A percentile compares a stretch with the other conserved stretches of the same genome.
Evolutionary conservation across 352 stramenopile species (phyloP).

Genomic region (Globisporangium viniferum): DNA sequence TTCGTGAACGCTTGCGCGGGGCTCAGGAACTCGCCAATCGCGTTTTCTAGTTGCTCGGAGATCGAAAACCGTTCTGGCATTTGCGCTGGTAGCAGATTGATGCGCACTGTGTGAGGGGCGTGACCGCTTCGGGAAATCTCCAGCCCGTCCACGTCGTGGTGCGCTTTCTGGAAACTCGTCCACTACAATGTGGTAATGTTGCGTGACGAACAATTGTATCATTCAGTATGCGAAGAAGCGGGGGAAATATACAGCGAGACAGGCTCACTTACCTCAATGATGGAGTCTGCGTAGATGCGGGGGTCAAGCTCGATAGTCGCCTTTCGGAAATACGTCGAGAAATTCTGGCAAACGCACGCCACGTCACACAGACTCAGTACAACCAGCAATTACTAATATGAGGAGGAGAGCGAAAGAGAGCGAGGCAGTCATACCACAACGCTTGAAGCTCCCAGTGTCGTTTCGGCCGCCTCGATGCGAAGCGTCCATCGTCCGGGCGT

Average conservation of each 20-base stretch:
- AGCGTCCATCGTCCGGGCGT: slow-evolving; percentile 57
- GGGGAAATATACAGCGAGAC: no score
- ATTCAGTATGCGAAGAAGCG: not conserved
- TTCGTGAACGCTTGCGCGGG: slow-evolving; percentile 55
- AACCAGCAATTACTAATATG: not conserved
- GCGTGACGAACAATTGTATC: not conserved
- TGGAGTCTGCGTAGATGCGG: slow-evolving; percentile 60
- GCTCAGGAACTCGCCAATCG: slow-evolving; percentile 41
- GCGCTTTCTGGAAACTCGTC: slow-evolving; percentile 75
- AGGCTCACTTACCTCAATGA: slow-evolving; percentile 43
- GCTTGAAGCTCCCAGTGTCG: slow-evolving; percentile 22
- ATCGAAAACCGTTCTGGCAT: slow-evolving; percentile 57
- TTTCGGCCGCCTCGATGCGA: slow-evolving; percentile 54
- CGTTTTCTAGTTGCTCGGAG: slow-evolving; percentile 37
- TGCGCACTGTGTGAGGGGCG: slow-evolving; percentile 53
- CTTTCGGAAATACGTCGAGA: slow-evolving; percentile 78
- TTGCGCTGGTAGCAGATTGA: slow-evolving; percentile 62
- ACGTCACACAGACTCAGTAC: not conserved
- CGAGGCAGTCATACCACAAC: slow-evolving; percentile 30
- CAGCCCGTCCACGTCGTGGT: slow-evolving; percentile 55
- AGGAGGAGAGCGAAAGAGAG: not conserved
- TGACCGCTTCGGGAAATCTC: slow-evolving; percentile 51
- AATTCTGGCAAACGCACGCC: slow-evolving; percentile 37
- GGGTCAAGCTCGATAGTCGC: slow-evolving; percentile 68
- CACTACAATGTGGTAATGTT: slow-evolving; percentile 28